Conservation (phyloP, 116 monocot genomes). For the Iris pallida region DNA sequence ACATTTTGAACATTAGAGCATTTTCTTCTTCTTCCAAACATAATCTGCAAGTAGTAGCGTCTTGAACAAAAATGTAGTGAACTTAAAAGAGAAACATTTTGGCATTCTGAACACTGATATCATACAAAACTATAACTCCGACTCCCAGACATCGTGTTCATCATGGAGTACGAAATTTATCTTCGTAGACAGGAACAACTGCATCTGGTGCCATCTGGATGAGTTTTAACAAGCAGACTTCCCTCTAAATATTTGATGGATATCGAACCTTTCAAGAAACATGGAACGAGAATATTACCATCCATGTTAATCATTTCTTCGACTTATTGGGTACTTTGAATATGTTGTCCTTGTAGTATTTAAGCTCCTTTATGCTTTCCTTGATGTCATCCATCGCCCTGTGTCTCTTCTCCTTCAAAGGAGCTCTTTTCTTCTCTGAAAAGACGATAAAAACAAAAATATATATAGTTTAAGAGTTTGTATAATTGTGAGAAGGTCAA, state of each 20-base stretch:
- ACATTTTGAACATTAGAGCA: too few species aligned
- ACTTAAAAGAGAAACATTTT: too few species aligned
- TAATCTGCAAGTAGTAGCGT: too few species aligned
- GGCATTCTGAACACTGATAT: too few species aligned
- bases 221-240: not conserved
- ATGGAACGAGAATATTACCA: not conserved
- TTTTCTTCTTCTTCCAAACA: too few species aligned
- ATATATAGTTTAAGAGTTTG: not conserved
- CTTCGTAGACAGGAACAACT: not conserved
- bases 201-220: not conserved
- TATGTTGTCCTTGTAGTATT: constrained; percentile 72
- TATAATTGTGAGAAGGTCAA: too few species aligned
- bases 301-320: constrained; percentile 3
- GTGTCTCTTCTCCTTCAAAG: constrained; percentile 68
- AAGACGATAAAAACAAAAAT: not conserved
- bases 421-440: constrained; percentile 51
- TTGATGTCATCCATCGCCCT: constrained; percentile 94
- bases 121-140: too few species aligned
- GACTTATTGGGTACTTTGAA: constrained; percentile 34
- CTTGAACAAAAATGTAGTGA: too few species aligned
- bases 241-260: not conserved
- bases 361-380: constrained; percentile 84
- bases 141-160: too few species aligned
- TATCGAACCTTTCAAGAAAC: not conserved
- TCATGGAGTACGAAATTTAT: too few species aligned